Evolutionary conservation across 352 stramenopile genomes (phyloP).

Genomic region (Globisporangium cederbergense): DNA sequence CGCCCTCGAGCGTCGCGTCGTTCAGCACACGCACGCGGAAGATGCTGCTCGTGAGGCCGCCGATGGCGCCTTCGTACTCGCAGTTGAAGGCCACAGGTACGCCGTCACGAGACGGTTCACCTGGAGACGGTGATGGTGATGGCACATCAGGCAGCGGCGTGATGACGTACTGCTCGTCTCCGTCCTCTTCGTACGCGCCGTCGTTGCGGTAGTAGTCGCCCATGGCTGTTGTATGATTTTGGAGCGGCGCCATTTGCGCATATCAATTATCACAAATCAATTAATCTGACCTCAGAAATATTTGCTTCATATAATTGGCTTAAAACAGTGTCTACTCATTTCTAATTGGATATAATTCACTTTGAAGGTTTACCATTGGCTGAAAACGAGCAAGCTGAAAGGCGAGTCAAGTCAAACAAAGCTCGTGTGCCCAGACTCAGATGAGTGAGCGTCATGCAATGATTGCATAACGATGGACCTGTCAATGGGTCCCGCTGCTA

Average conservation of each 20-base stretch:
- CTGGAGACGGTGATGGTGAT: neutral
- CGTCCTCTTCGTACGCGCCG: neutral
- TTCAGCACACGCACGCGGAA: conserved; percentile 39
- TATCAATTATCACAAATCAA: neutral
- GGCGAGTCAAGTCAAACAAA: too few relatives aligned
- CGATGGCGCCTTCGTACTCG: conserved; percentile 47
- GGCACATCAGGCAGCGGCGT: conserved; percentile 1
- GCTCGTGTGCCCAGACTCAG: too few relatives aligned
- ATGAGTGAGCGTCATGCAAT: neutral
- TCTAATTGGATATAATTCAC: neutral
- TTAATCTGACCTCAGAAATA: neutral
- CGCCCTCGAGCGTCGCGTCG: conserved; percentile 34
- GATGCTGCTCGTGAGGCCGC: conserved; percentile 35
- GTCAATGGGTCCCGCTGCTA: neutral
- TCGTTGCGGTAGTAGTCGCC: neutral
- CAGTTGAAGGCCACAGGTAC: conserved; percentile 21
- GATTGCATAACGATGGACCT: neutral
- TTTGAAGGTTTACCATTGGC: neutral
- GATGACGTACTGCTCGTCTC: conserved; percentile 7
- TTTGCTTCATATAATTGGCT: neutral
- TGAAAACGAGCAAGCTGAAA: neutral
- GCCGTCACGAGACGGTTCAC: neutral
- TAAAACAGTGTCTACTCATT: neutral
- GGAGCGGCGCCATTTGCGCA: neutral
- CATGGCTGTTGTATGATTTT: neutral